These are phyloP conservation scores for Platanthera guangdongensis DNA, from an alignment of 106 monocot species.

Conservation along the genomic window DNA sequence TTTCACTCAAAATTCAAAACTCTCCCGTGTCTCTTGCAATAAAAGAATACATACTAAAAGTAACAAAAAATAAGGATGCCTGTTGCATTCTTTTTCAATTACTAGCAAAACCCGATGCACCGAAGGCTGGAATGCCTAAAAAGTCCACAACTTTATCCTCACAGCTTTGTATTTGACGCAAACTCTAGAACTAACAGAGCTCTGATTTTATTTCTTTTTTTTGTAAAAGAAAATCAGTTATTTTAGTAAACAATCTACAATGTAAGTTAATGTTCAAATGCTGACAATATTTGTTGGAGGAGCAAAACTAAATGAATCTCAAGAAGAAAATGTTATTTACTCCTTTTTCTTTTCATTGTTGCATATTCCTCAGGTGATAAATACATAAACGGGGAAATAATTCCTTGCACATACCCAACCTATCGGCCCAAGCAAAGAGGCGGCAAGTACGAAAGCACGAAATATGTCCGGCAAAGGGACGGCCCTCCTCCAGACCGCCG, in stretches of 20 bases:
- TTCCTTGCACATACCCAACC: slow-evolving; percentile 82
- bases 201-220: too few relatives aligned
- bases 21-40: background rate
- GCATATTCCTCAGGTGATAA: slow-evolving; percentile 52
- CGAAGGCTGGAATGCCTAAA: too few relatives aligned
- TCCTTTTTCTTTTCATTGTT: background rate
- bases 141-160: background rate
- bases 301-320: too few relatives aligned
- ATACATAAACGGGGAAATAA: slow-evolving; percentile 97
- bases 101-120: background rate
- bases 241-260: too few relatives aligned
- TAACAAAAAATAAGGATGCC: background rate
- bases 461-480: slow-evolving; percentile 72
- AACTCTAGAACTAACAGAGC: too few relatives aligned
- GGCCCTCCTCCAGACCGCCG: slow-evolving; percentile 47
- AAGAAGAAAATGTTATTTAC: too few relatives aligned
- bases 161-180: too few relatives aligned
- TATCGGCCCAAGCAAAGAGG: slow-evolving; percentile 74
- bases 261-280: too few relatives aligned
- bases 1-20: background rate
- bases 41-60: background rate
- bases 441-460: slow-evolving; percentile 82
- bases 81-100: background rate
- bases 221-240: too few relatives aligned
- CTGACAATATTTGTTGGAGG: too few relatives aligned